Evolutionary conservation across 345 rosid species (phyloP).

Genomic region (Populus pruinosa): DNA sequence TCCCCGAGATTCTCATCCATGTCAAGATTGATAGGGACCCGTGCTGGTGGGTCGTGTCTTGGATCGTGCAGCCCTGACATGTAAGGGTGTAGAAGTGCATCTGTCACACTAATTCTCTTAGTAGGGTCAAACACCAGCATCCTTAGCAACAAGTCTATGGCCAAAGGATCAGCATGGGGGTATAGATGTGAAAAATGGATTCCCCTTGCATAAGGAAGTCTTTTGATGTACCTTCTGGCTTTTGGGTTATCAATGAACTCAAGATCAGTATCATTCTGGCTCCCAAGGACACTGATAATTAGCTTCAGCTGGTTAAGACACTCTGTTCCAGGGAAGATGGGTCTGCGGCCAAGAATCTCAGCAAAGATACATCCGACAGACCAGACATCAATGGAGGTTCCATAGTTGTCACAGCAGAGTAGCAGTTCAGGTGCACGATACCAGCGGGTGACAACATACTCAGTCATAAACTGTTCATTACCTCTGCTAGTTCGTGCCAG

Average conservation of each 20-base stretch:
- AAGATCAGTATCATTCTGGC: conserved; percentile 24
- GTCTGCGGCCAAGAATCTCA: conserved; percentile 36
- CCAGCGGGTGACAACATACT: conserved; percentile 41
- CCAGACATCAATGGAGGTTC: conserved; percentile 38
- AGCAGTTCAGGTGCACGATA: conserved; percentile 43
- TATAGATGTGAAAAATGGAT: conserved; percentile 20
- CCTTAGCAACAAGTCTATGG: conserved; percentile 31
- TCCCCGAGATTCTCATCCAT: conserved; percentile 26
- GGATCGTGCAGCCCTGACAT: conserved; percentile 29
- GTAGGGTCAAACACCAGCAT: conserved; percentile 33
- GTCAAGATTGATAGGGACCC: conserved; percentile 21
- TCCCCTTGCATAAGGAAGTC: conserved; percentile 26
- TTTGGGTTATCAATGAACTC: conserved; percentile 27
- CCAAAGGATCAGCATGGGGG: conserved; percentile 30
- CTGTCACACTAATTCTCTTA: conserved; percentile 29
- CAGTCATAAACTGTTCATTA: conserved; percentile 34
- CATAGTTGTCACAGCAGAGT: conserved; percentile 26
- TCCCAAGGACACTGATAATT: conserved; percentile 29
- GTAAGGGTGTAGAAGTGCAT: conserved; percentile 34
- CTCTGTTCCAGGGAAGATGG: conserved; percentile 33
- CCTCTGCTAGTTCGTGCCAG: conserved; percentile 74
- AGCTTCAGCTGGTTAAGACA: conserved; percentile 35
- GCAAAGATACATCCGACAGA: conserved; percentile 41
- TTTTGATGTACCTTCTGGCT: conserved; percentile 25
- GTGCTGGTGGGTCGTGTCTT: conserved; percentile 16